Conservation (phyloP, 306 rosid genomes). For the Lupinus albus region DNA sequence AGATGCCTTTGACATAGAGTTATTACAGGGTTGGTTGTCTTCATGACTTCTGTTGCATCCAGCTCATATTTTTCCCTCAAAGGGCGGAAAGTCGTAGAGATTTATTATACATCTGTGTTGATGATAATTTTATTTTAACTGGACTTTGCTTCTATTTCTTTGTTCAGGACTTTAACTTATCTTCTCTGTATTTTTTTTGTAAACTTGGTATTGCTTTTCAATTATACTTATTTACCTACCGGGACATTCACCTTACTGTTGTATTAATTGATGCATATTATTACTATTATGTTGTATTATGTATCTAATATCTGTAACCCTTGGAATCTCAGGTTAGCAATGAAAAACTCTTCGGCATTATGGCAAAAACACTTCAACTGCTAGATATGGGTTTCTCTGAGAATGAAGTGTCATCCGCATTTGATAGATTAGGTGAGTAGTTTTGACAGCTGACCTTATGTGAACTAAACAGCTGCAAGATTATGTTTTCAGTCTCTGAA, state of each 20-base stretch:
- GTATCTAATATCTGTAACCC: constrained; percentile 28
- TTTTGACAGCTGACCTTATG: constrained; percentile 32
- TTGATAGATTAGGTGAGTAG: constrained; percentile 78
- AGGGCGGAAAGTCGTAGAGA: background rate
- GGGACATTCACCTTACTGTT: background rate
- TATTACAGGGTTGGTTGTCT: background rate
- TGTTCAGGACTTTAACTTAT: too few species aligned
- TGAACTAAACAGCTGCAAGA: constrained; percentile 9
- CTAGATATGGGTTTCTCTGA: constrained; percentile 97
- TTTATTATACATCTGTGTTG: background rate
- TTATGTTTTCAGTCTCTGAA: constrained; percentile 21
- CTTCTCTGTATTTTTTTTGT: too few species aligned
- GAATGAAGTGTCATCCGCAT: constrained; percentile 79
- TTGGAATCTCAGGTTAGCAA: constrained; percentile 52
- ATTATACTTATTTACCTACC: constrained; percentile 14
- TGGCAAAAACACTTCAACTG: constrained; percentile 83
- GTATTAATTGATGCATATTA: background rate
- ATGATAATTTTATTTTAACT: too few species aligned
- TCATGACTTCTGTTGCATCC: background rate
- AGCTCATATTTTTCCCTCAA: background rate
- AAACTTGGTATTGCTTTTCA: background rate
- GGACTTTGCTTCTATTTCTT: too few species aligned
- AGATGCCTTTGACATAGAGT: background rate
- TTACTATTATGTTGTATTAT: background rate
- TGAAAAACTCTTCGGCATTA: constrained; percentile 80